phyloP scores from a whole-genome alignment of 2,329 filamentous ascomycete genomes.

The Ophiostoma ulmi region DNA sequence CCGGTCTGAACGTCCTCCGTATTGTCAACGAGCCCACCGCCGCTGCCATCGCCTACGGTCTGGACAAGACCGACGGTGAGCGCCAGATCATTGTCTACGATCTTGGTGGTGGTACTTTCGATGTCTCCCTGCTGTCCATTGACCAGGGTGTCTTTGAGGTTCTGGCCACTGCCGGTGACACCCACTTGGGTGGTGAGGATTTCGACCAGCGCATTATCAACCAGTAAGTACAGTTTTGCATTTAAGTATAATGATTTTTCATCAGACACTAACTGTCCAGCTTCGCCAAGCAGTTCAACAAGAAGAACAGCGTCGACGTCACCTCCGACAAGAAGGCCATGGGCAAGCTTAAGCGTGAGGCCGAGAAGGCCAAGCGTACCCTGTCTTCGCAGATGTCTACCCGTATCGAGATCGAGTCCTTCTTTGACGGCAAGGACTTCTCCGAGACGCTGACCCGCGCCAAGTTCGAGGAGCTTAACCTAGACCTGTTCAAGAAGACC shows the following conservation, averaged over 20 bases:
- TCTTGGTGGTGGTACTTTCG: constrained; percentile 89
- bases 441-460: constrained; percentile 96
- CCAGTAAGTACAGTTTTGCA: constrained; percentile 64
- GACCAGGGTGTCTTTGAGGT: constrained; percentile 94
- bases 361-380: constrained; percentile 98
- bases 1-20: constrained; percentile 89
- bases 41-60: constrained; percentile 88
- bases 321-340: constrained; percentile 95
- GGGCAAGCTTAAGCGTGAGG: constrained; percentile 99
- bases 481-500: constrained; percentile 98
- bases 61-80: constrained; percentile 79
- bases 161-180: constrained; percentile 90
- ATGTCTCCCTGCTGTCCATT: constrained; percentile 88
- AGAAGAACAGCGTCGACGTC: constrained; percentile 90
- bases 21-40: constrained; percentile 96
- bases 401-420: constrained; percentile 93
- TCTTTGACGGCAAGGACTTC: constrained; percentile 96
- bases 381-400: constrained; percentile 91
- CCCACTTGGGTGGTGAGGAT: constrained; percentile 96
- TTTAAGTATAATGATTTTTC: neutral
- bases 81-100: constrained; percentile 90
- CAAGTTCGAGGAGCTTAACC: constrained; percentile 99
- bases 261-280: constrained; percentile 4
- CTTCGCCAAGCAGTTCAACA: constrained; percentile 97
- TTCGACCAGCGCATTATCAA: constrained; percentile 97